Evolutionary conservation across 2,329 filamentous ascomycete genomes (phyloP).

Genomic region (Trichoderma simmonsii): DNA sequence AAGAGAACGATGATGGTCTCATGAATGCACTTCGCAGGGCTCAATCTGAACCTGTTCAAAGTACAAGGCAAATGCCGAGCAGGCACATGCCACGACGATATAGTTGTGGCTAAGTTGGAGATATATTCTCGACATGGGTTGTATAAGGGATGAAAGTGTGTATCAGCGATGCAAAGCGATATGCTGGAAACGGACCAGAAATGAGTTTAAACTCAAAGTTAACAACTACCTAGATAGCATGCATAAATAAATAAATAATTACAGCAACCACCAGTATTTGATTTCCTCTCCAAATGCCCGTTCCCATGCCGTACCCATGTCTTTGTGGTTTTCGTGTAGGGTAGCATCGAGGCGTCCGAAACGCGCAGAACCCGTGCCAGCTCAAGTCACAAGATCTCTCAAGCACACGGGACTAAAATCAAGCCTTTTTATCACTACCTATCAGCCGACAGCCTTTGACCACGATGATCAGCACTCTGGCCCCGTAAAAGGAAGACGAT

Average conservation of each 20-base stretch:
- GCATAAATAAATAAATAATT: not conserved
- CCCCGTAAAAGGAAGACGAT: not conserved
- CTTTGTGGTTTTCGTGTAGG: not conserved
- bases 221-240: not conserved
- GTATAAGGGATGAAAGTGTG: not conserved
- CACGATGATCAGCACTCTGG: not conserved
- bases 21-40: not conserved
- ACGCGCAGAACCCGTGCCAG: not conserved
- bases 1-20: not conserved
- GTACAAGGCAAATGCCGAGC: not conserved
- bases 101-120: not conserved
- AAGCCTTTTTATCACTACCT: not conserved
- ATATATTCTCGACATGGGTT: not conserved
- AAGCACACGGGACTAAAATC: not conserved
- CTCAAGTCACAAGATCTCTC: slow-evolving; percentile 8
- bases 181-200: not conserved
- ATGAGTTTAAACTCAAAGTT: not conserved
- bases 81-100: not conserved
- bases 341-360: not conserved
- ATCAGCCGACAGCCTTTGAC: not conserved
- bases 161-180: not conserved
- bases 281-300: not conserved
- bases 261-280: not conserved
- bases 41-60: not conserved
- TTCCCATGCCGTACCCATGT: not conserved